Evolutionary conservation across 345 rosid species (phyloP).

Genomic region (Psidium guajava): DNA sequence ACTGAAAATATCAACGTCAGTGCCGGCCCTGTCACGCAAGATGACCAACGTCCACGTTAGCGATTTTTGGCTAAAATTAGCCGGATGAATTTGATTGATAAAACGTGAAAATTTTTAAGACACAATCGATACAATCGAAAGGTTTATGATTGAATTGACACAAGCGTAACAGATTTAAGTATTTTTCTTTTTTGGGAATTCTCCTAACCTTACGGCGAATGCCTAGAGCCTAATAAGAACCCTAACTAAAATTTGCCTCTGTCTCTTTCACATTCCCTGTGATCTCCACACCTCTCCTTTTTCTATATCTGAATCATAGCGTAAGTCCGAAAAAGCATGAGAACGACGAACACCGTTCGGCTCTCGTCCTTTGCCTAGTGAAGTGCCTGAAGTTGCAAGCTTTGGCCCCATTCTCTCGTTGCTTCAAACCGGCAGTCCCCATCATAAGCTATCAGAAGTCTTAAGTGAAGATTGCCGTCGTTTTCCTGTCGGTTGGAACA

Average conservation of each 20-base stretch:
- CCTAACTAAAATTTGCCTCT: neutral
- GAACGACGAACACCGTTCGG: neutral
- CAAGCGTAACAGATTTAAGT: too few species aligned
- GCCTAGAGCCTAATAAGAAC: neutral
- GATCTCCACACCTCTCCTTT: neutral
- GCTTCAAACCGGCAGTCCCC: neutral
- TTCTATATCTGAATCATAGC: neutral
- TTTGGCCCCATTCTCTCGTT: neutral
- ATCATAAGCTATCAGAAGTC: neutral
- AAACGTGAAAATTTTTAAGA: too few species aligned
- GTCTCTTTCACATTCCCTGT: neutral
- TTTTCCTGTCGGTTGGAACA: conserved; percentile 12
- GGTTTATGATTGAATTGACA: too few species aligned
- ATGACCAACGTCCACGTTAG: too few species aligned
- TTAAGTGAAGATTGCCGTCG: neutral
- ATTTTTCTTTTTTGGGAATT: too few species aligned
- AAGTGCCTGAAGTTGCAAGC: neutral
- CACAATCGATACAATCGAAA: too few species aligned
- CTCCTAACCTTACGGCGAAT: neutral
- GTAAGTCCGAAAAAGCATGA: neutral
- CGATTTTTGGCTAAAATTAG: too few species aligned
- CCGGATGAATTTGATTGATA: too few species aligned
- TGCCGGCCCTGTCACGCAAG: too few species aligned
- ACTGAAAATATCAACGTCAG: too few species aligned
- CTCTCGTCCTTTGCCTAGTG: neutral